Conservation (phyloP, 371 early-diverging fungal genomes). For the Syncephalastrum racemosum region DNA sequence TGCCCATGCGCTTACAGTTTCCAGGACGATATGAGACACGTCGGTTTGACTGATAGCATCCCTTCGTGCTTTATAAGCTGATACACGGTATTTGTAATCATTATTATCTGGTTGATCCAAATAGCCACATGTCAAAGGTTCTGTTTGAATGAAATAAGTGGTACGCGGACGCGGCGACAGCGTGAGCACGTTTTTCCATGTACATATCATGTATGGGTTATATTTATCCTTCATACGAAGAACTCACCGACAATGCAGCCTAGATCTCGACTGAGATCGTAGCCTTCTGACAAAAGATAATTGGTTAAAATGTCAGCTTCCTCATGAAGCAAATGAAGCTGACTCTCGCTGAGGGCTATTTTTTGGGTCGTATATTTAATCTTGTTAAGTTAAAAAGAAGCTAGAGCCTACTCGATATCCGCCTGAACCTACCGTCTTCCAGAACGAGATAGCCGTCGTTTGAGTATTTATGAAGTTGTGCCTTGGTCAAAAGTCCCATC, state of each 20-base stretch:
- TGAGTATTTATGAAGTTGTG: not conserved
- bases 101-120: conserved; percentile 26
- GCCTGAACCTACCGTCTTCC: no score
- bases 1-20: conserved; percentile 36
- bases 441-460: no score
- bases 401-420: no score
- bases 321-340: conserved; percentile 31
- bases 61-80: conserved; percentile 28
- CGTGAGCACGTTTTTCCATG: not conserved
- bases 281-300: conserved; percentile 42
- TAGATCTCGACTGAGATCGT: conserved; percentile 43
- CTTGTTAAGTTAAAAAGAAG: no score
- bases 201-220: not conserved
- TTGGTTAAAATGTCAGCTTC: conserved; percentile 56
- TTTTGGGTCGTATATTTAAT: no score
- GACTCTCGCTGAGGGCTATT: conserved; percentile 24
- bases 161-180: not conserved
- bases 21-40: conserved; percentile 27
- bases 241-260: conserved; percentile 53
- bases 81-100: conserved; percentile 22
- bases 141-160: conserved; percentile 11
- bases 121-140: conserved; percentile 54
- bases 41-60: conserved; percentile 18
- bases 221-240: not conserved
- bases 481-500: not conserved